Conservation (phyloP, 2,329 filamentous ascomycete species). For the Xylogone sp. region DNA sequence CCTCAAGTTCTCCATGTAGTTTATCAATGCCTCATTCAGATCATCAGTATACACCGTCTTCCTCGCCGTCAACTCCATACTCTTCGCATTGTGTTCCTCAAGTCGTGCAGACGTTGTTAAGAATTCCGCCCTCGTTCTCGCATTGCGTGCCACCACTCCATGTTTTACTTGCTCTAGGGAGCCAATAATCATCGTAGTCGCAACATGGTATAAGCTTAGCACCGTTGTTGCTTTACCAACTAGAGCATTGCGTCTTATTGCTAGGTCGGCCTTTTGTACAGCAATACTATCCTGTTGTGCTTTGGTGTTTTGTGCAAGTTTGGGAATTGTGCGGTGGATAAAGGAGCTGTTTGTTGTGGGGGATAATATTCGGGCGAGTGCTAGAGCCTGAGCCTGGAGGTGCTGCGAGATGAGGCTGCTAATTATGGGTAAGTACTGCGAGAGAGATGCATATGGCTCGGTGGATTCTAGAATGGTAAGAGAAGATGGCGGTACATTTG, state of each 20-base stretch:
- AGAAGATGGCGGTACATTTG: slow-evolving; percentile 33
- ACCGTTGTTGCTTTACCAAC: slow-evolving; percentile 26
- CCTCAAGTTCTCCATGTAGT: slow-evolving; percentile 22
- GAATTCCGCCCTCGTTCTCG: slow-evolving; percentile 14
- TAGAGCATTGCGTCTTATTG: slow-evolving; percentile 31
- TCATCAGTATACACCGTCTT: slow-evolving; percentile 24
- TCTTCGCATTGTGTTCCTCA: slow-evolving; percentile 10
- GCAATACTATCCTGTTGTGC: slow-evolving; percentile 34
- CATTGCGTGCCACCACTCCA: slow-evolving; percentile 20
- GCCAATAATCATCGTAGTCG: slow-evolving; percentile 19
- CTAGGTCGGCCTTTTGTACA: slow-evolving; percentile 36
- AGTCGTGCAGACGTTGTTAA: slow-evolving; percentile 14
- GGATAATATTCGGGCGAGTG: slow-evolving; percentile 45
- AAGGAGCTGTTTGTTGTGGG: slow-evolving; percentile 44
- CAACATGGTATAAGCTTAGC: slow-evolving; percentile 19
- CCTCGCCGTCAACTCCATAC: slow-evolving; percentile 16
- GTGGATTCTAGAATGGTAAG: slow-evolving; percentile 43
- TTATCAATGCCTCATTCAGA: slow-evolving; percentile 19
- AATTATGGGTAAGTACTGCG: slow-evolving; percentile 44
- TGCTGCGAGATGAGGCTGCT: slow-evolving; percentile 42
- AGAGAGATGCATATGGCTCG: slow-evolving; percentile 46
- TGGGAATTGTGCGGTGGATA: slow-evolving; percentile 53
- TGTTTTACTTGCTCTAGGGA: slow-evolving; percentile 25
- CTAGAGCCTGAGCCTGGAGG: slow-evolving; percentile 46
- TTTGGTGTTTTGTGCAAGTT: slow-evolving; percentile 38